Evolutionary conservation across 2,329 filamentous ascomycete species (phyloP), one percentile per base, ranked within the genome.

Genomic region (Didymella keratinophila): DNA sequence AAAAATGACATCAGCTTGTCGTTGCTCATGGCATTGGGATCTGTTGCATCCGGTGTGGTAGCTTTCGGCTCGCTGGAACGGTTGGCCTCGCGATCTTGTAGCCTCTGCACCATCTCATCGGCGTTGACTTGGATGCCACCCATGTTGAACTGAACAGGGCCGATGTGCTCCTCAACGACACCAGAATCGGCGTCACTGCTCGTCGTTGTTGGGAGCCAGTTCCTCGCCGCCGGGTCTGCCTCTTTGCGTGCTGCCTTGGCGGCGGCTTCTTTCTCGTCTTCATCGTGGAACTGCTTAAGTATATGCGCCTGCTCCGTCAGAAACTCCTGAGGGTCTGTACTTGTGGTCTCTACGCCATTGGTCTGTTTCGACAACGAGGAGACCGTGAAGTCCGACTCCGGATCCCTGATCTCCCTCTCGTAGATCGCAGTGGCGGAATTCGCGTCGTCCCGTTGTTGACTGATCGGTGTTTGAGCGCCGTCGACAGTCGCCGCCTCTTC

Each of bases 141-240:
- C 85, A 99, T 95, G 75, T 99, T 99, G 80, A 98, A 97, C 73
- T 97, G 93, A 64, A 97, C 93, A 0, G 93, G 93, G 0, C 93
- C 93, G 70, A 97, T 96, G 69, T 96, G 93, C 58, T 78, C 75
- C 53, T 79, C 76, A 4, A 79, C 76, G 11, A 78, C 72, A n/a
- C 75, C 73, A 39, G 74, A 75, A 9, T 61, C 64, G 21, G 74
- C 73, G 0, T 75, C 72, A 10, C 62, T 36, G n/a, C 39, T 30
- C 20, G 50, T 36, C 3, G n/a, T 25, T 23, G 56, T 46, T 10
- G 51, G 34, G 1, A 56, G 47, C 43, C 54, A 72, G 0, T 65
- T 62, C 11, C 71, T 47, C 21, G 68, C 64, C 2, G 64, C 62
- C 0, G 71, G 63, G 10, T 71, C 67, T n/a, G 69, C 69, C 23